Conservation (phyloP, 192 early-diverging fungal genomes). For the Phlyctochytrium planicorne region DNA sequence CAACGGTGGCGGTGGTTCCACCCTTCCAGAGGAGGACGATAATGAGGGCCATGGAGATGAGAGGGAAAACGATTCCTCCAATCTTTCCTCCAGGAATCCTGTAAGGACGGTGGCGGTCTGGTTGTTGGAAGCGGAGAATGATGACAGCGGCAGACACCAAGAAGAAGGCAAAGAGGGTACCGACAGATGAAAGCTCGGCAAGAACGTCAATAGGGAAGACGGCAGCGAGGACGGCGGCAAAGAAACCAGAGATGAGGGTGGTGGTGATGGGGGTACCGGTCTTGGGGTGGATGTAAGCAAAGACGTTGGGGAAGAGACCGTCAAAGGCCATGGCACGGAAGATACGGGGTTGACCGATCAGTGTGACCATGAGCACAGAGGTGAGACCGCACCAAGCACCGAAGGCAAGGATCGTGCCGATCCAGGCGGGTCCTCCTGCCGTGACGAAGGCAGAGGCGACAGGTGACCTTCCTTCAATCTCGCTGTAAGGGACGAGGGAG, state of each 20-base stretch:
- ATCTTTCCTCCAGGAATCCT: neutral
- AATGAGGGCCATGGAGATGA: neutral
- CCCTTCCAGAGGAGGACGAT: neutral
- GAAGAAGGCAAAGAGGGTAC: neutral
- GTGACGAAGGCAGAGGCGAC: constrained; percentile 44
- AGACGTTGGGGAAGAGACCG: constrained; percentile 72
- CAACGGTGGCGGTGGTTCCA: neutral
- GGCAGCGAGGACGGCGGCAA: constrained; percentile 67
- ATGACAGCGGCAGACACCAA: neutral
- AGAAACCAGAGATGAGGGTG: constrained; percentile 62
- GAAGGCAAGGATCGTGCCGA: constrained; percentile 70
- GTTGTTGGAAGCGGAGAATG: neutral
- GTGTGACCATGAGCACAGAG: constrained; percentile 72
- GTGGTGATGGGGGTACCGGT: constrained; percentile 27
- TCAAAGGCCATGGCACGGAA: constrained; percentile 83
- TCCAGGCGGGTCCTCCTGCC: no score
- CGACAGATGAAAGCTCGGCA: constrained; percentile 58
- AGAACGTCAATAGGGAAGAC: constrained; percentile 80
- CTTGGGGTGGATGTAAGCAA: constrained; percentile 67
- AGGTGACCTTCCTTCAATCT: constrained; percentile 48
- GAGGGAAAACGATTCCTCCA: neutral
- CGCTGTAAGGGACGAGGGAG: constrained; percentile 67
- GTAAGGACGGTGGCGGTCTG: neutral
- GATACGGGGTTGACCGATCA: constrained; percentile 86
- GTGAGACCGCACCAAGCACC: constrained; percentile 78